Conservation (phyloP, 2,329 filamentous ascomycete genomes). For the Sphaerulina musiva region DNA sequence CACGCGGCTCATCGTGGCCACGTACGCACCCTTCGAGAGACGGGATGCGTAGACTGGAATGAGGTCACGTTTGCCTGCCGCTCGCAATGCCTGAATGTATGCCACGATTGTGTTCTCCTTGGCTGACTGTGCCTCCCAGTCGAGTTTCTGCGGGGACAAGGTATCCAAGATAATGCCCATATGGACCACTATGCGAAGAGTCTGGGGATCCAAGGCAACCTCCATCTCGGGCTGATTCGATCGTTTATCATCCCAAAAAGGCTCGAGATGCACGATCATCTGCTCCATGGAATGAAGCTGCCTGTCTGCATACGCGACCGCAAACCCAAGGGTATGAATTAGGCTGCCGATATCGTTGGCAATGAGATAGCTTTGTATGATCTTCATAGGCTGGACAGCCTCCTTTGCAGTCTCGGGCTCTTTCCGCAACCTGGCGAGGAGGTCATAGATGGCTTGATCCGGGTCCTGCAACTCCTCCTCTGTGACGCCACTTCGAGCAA, state of each 20-base stretch:
- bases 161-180: conserved; percentile 59
- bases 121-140: conserved; percentile 40
- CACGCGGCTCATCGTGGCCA: conserved; percentile 67
- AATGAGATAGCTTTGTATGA: conserved; percentile 69
- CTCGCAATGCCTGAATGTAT: conserved; percentile 73
- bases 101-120: conserved; percentile 71
- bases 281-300: conserved; percentile 23
- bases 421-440: conserved; percentile 56
- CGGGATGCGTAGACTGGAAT: conserved; percentile 85
- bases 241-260: conserved; percentile 15
- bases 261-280: conserved; percentile 23
- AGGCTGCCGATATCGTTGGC: conserved; percentile 50
- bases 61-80: conserved; percentile 65
- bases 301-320: conserved; percentile 36
- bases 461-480: conserved; percentile 58
- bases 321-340: conserved; percentile 39
- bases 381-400: conserved; percentile 61
- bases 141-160: conserved; percentile 39
- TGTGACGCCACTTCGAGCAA: conserved; percentile 53
- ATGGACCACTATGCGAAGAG: conserved; percentile 42
- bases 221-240: conserved; percentile 25
- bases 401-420: conserved; percentile 53
- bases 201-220: conserved; percentile 38
- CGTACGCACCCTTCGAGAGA: conserved; percentile 57
- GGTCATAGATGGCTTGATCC: conserved; percentile 33